Conservation (phyloP, 1,284 basidiomycete species). For the Ceratobasidium theobromae region DNA sequence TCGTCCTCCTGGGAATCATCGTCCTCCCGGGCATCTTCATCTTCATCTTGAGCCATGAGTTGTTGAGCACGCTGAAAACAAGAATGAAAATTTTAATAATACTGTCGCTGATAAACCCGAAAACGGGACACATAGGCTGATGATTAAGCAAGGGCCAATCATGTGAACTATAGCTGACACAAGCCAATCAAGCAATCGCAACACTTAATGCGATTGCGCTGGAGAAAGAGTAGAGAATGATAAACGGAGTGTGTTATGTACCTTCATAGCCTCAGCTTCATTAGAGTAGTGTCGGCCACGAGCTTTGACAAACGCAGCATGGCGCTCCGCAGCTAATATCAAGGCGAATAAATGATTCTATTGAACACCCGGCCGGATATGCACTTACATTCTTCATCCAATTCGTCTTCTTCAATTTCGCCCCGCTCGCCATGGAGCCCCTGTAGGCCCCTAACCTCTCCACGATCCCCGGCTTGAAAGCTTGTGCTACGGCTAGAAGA, state of each 20-base stretch:
- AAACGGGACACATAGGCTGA: constrained; percentile 12
- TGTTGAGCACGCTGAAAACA: constrained; percentile 58
- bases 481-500: constrained; percentile 78
- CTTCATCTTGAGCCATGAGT: constrained; percentile 68
- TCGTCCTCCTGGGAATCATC: constrained; percentile 40
- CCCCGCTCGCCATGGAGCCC: constrained; percentile 51
- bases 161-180: constrained; percentile 1
- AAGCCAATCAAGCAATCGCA: background rate
- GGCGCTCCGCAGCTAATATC: constrained; percentile 69
- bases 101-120: constrained; percentile 1
- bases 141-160: constrained; percentile 16
- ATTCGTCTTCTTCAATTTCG: constrained; percentile 72
- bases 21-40: constrained; percentile 48
- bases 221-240: constrained; percentile 10
- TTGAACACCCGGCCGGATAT: background rate
- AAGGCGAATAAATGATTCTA: background rate
- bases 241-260: constrained; percentile 41
- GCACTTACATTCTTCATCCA: constrained; percentile 79
- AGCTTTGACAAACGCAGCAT: constrained; percentile 79
- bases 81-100: constrained; percentile 27
- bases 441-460: constrained; percentile 52
- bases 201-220: constrained; percentile 1
- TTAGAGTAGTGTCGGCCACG: constrained; percentile 86
- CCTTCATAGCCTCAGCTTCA: constrained; percentile 91
- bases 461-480: constrained; percentile 67